Evolutionary conservation across 768 basidiomycete species (phyloP).

Genomic region (Lentinula detonsa): DNA sequence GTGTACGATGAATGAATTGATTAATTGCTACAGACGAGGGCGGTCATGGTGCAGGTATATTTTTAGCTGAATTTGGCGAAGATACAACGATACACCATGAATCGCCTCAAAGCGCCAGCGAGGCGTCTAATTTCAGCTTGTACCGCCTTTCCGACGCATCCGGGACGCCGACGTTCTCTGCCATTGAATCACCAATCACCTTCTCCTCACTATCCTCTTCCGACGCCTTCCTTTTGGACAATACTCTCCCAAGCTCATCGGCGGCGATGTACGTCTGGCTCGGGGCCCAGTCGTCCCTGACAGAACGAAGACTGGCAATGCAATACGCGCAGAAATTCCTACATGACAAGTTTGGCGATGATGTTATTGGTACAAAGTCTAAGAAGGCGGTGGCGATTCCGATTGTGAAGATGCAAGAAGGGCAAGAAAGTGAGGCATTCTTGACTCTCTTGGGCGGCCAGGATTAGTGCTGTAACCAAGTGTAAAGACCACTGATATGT

Average conservation of each 20-base stretch:
- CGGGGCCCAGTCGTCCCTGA: slow-evolving; percentile 40
- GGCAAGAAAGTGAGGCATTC: slow-evolving; percentile 45
- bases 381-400: slow-evolving; percentile 26
- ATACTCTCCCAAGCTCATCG: slow-evolving; percentile 21
- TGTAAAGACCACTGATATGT: too few species aligned
- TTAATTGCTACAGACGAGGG: slow-evolving; percentile 39
- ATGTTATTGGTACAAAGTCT: slow-evolving; percentile 5
- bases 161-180: slow-evolving; percentile 31
- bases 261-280: slow-evolving; percentile 57
- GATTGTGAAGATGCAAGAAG: slow-evolving; percentile 50
- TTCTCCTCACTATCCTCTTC: slow-evolving; percentile 33
- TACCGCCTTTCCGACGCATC: slow-evolving; percentile 42
- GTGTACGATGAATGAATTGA: too few species aligned
- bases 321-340: slow-evolving; percentile 55
- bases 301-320: slow-evolving; percentile 42
- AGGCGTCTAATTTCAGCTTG: slow-evolving; percentile 14
- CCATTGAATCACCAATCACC: slow-evolving; percentile 21
- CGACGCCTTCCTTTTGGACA: slow-evolving; percentile 50
- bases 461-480: not conserved
- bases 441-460: slow-evolving; percentile 20
- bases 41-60: slow-evolving; percentile 35
- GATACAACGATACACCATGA: slow-evolving; percentile 15
- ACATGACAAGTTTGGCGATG: slow-evolving; percentile 25
- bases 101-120: not conserved
- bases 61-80: slow-evolving; percentile 43